Base-by-base conservation (phyloP, 148 eudicot genomes). In the Cornus kousa region DNA sequence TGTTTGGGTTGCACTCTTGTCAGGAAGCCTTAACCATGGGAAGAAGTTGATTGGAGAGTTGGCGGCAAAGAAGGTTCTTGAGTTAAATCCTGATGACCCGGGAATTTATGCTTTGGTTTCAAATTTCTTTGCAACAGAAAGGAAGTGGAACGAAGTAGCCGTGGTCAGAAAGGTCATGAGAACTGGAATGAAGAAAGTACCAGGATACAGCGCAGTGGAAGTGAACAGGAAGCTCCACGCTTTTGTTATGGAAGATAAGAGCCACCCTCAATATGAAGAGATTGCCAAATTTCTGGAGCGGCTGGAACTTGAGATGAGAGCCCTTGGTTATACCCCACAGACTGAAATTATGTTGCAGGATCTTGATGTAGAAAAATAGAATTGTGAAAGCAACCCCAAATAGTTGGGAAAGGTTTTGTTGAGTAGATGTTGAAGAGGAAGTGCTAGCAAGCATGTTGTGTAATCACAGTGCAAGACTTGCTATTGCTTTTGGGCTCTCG, bases 121-220 rank as follows among this genome's bases (percentile, higher is more conserved):
- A 7, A 93, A 93, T 68, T 91, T 93, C 68, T 93, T 83, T 67
- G 94, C 97, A 5, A 74, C 86, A 16, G 84, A 90, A 37, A 87
- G 79, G 71, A 88, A 79, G 80, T 93, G 94, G 93, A 87, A 87
- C 64, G 87, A 87, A 78, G 92, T 91, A 20, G 90, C 90, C 59
- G 83, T 69, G 70, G 85, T 88, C 72, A 88, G 94, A 81, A 86
- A 64, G 73, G 78, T 74, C 12, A 88, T 89, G 93, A 89, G 85
- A 76, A 78, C 77, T 5, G 93, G 91, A 66, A 80, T 84, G 64
- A 89, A 83, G 81, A 92, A 93, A 86, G 78, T 82, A 22, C 93
- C 94, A 6, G 93, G 94, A 35, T 88, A 84, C 46, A 93, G 97
- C 71, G 87, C 79, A 68, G 85, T 89, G 68, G 94, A 93, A 85